Evolutionary conservation across 495 filamentous ascomycete genomes (phyloP).

Genomic region (Opeltia flavorubescens): DNA sequence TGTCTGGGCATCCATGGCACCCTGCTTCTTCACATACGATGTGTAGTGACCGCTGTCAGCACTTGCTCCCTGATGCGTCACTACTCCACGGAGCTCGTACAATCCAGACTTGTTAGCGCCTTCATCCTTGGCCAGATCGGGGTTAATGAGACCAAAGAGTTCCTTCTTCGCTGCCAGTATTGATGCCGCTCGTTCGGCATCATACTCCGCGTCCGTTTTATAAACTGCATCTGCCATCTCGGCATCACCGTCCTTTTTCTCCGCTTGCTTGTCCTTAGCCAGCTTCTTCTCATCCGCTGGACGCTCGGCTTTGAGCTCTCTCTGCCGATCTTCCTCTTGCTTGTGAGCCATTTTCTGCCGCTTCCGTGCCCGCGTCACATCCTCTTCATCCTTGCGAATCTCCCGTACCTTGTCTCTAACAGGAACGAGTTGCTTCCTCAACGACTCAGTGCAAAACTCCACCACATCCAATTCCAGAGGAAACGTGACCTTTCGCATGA

Average conservation of each 20-base stretch:
- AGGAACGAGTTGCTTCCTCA: slow-evolving; percentile 69
- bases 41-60: slow-evolving; percentile 98
- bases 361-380: slow-evolving; percentile 76
- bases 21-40: slow-evolving; percentile 87
- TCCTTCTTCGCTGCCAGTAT: slow-evolving; percentile 73
- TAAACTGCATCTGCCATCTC: slow-evolving; percentile 60
- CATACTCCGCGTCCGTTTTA: slow-evolving; percentile 88
- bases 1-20: slow-evolving; percentile 44
- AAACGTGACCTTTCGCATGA: slow-evolving; percentile 97
- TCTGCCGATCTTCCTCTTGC: slow-evolving; percentile 39
- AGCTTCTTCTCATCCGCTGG: slow-evolving; percentile 37
- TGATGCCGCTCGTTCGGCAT: slow-evolving; percentile 62
- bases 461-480: slow-evolving; percentile 83
- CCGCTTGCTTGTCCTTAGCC: slow-evolving; percentile 32
- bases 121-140: slow-evolving; percentile 54
- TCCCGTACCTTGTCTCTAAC: slow-evolving; percentile 92
- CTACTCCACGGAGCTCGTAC: slow-evolving; percentile 85
- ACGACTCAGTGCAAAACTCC: slow-evolving; percentile 87
- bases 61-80: slow-evolving; percentile 95
- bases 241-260: slow-evolving; percentile 43
- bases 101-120: slow-evolving; percentile 84
- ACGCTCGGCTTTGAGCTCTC: slow-evolving; percentile 35
- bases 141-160: slow-evolving; percentile 57
- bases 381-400: slow-evolving; percentile 84
- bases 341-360: slow-evolving; percentile 64